These are phyloP conservation scores for Castanopsis chinensis DNA, from an alignment of 306 rosid species.

Conservation along the genomic window DNA sequence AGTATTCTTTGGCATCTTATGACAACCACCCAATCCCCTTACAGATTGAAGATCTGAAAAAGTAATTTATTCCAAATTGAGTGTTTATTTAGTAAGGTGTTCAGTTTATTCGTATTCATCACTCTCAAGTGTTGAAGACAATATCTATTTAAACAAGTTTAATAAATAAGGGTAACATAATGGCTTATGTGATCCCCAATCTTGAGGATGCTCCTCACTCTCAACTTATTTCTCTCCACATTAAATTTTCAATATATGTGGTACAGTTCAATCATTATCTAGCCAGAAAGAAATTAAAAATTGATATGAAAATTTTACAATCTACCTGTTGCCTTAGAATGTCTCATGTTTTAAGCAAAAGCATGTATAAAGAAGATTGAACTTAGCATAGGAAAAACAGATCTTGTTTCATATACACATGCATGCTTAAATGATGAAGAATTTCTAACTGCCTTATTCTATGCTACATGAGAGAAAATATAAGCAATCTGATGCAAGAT, in stretches of 20 bases:
- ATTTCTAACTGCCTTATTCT: background rate
- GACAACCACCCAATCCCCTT: background rate
- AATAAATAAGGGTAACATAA: background rate
- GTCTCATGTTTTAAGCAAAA: background rate
- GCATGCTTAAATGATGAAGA: background rate
- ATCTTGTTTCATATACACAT: background rate
- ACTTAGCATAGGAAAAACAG: too few species aligned
- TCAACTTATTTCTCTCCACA: background rate
- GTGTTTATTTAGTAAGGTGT: background rate
- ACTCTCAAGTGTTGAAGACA: background rate
- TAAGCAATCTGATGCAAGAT: constrained; percentile 24
- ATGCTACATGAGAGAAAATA: background rate
- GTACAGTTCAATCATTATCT: background rate
- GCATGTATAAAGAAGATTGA: background rate
- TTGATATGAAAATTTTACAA: background rate
- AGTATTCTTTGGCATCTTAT: background rate
- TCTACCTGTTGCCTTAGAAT: background rate
- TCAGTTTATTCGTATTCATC: background rate
- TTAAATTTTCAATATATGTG: background rate
- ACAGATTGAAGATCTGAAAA: background rate
- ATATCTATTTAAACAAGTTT: background rate
- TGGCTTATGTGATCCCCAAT: background rate
- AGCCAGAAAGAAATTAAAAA: background rate
- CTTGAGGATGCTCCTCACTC: background rate
- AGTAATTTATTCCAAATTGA: background rate